Percentiles rank a stretch among this genome's conserved stretches.
Conservation (phyloP, 768 basidiomycete genomes). For the Boletus patriciae region DNA sequence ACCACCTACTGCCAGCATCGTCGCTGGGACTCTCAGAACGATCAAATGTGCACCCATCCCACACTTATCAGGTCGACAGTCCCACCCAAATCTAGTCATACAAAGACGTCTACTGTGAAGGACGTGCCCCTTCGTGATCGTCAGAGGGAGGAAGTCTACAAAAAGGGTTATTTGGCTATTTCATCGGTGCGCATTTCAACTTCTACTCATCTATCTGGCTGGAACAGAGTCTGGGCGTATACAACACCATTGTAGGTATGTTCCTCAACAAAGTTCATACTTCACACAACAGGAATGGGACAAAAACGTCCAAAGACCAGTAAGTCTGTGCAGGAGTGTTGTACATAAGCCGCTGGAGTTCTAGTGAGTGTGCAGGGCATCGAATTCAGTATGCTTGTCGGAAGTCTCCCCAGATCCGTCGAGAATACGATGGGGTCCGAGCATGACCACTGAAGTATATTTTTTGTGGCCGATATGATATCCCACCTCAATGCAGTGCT, state of each 20-base stretch:
- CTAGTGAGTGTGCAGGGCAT: background rate
- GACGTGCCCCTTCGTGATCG: slow-evolving; percentile 64
- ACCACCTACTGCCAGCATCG: too few relatives aligned
- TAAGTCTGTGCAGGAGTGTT: background rate
- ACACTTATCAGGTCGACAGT: slow-evolving; percentile 26
- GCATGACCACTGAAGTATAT: too few relatives aligned
- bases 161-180: too few relatives aligned
- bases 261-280: too few relatives aligned
- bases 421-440: too few relatives aligned
- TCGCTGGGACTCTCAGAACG: background rate
- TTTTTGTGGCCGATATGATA: too few relatives aligned
- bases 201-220: background rate
- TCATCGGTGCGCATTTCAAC: background rate
- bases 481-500: too few relatives aligned
- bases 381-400: too few relatives aligned
- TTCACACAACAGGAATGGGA: too few relatives aligned
- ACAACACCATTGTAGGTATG: background rate
- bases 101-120: slow-evolving; percentile 51
- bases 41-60: background rate
- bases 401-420: background rate
- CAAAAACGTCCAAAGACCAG: too few relatives aligned
- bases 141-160: too few relatives aligned
- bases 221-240: background rate
- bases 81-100: slow-evolving; percentile 40
- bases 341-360: background rate